phyloP scores from a whole-genome alignment of 208 protist genomes.

The Trypanosoma melophagium region DNA sequence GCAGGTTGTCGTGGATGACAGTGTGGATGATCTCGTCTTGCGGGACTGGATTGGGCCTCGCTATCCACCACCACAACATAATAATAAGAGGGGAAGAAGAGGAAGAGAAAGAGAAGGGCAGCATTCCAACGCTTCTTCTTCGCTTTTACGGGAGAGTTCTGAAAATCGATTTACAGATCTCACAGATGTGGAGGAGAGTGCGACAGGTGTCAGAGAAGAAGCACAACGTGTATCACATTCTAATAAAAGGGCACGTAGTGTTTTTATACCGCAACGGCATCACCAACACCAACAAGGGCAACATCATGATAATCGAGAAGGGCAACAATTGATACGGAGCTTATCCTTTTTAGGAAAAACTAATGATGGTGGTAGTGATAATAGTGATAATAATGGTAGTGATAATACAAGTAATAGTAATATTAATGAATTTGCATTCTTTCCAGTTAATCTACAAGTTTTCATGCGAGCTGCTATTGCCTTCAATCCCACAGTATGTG shows the following conservation, averaged over 20 bases:
- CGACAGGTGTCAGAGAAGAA: background rate
- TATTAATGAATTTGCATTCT: background rate
- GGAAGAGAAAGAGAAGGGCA: background rate
- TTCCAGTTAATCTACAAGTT: conserved; percentile 26
- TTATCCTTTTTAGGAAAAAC: too few species aligned
- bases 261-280: too few species aligned
- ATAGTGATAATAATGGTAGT: too few species aligned
- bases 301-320: too few species aligned
- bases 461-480: conserved; percentile 58
- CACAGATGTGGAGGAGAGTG: background rate
- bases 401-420: background rate
- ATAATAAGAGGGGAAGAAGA: background rate
- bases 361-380: too few species aligned
- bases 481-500: conserved; percentile 58
- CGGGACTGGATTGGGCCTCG: conserved; percentile 37
- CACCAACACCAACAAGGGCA: too few species aligned
- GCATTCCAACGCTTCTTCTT: background rate
- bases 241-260: too few species aligned
- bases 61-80: background rate
- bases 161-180: conserved; percentile 2
- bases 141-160: background rate
- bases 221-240: too few species aligned
- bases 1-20: conserved; percentile 41
- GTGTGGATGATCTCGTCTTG: conserved; percentile 45
- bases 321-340: too few species aligned